A percentile compares a stretch with the other conserved stretches of the same genome.
Conservation (phyloP, 2,329 filamentous ascomycete species). For the Trichoderma brevicompactum region DNA sequence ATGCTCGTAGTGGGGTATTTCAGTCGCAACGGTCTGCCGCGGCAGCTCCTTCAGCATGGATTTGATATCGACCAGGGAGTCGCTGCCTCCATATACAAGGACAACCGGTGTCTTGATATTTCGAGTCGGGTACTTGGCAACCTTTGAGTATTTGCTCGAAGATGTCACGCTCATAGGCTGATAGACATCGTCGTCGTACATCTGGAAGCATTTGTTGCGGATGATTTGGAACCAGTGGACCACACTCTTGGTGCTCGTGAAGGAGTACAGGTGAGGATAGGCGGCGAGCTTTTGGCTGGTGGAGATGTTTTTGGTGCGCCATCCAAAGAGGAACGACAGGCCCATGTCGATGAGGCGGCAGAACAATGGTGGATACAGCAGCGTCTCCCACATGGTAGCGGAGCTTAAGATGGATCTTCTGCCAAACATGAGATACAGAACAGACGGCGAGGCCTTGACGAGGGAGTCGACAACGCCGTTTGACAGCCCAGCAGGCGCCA, state of each 20-base stretch:
- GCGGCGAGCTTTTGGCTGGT: conserved; percentile 89
- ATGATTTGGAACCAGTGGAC: conserved; percentile 99
- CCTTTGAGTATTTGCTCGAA: conserved; percentile 87
- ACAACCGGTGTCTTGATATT: conserved; percentile 98
- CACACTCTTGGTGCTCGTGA: conserved; percentile 93
- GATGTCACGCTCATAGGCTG: conserved; percentile 72
- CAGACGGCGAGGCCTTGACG: conserved; percentile 89
- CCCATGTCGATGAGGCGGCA: conserved; percentile 83
- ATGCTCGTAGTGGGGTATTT: conserved; percentile 93
- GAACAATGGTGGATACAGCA: conserved; percentile 93
- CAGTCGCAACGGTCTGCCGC: conserved; percentile 78
- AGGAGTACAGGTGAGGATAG: conserved; percentile 95
- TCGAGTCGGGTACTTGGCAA: conserved; percentile 91
- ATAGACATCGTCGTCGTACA: conserved; percentile 95
- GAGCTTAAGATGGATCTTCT: conserved; percentile 88
- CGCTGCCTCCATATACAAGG: conserved; percentile 88
- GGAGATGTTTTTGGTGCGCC: conserved; percentile 83
- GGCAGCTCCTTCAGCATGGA: conserved; percentile 91
- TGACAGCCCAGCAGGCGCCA: conserved; percentile 89
- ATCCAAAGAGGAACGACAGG: conserved; percentile 84
- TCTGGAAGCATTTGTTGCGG: conserved; percentile 92
- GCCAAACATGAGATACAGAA: conserved; percentile 91
- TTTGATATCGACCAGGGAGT: conserved; percentile 91
- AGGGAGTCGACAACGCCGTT: conserved; percentile 92
- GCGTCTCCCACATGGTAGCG: conserved; percentile 95